Evolutionary conservation across 208 protist genomes (phyloP).

Genomic region (Chromosphaera perkinsii): DNA sequence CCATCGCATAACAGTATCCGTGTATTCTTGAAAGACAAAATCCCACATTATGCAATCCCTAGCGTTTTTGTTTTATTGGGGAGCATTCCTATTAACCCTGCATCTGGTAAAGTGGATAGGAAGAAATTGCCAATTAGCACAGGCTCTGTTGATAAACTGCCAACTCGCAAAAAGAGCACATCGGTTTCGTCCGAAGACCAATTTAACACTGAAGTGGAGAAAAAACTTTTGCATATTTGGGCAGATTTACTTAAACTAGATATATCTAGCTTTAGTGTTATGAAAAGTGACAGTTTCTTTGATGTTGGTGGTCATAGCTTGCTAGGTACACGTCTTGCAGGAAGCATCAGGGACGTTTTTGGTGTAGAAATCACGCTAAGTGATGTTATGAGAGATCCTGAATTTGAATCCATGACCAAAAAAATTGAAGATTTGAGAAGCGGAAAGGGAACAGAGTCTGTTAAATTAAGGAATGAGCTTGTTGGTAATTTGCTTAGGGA

Average conservation of each 20-base stretch:
- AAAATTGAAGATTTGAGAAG: too few relatives aligned
- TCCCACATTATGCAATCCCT: constrained; percentile 12
- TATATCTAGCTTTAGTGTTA: neutral
- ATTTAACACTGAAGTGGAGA: neutral
- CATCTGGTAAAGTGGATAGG: constrained; percentile 4
- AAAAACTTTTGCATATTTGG: neutral
- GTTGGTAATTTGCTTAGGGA: neutral
- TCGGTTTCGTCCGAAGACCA: neutral
- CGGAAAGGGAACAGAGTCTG: too few relatives aligned
- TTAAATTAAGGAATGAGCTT: too few relatives aligned
- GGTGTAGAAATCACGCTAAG: too few relatives aligned
- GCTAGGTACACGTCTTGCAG: neutral
- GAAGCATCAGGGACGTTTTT: neutral
- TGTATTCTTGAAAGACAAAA: neutral
- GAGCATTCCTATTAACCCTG: neutral
- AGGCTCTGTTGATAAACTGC: neutral
- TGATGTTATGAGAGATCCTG: too few relatives aligned
- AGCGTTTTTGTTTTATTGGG: neutral
- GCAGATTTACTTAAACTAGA: neutral
- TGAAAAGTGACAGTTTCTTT: constrained; percentile 14
- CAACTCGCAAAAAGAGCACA: neutral
- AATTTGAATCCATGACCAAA: too few relatives aligned
- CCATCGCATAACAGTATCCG: neutral
- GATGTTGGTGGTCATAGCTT: constrained; percentile 15
- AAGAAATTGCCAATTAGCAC: constrained; percentile 4